Base-by-base conservation (phyloP, 2,329 filamentous ascomycete genomes). In the Emergomyces africanus region DNA sequence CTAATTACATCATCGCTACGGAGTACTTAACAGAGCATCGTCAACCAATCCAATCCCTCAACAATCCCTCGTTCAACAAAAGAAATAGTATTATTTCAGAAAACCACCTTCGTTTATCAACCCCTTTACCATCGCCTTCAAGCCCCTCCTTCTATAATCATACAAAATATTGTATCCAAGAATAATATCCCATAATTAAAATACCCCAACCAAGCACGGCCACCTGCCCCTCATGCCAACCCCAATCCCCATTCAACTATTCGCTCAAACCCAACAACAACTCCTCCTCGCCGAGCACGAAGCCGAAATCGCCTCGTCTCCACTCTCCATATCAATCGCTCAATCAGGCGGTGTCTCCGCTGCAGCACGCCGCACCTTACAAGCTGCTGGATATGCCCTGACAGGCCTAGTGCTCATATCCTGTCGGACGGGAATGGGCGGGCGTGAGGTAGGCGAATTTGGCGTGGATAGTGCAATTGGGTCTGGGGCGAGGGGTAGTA, bases 401-500 rank as follows among this genome's bases (percentile, higher is more conserved):
- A 75, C 71, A 1, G 73, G 73, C 0, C 82, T 97, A 9, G 76
- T 82, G 37, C 77, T 95, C 39, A 78, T 81, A 12, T 86, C 87
- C 20, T 88, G 88, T 69, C 86, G 91, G 35, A 99, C 94, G 0
- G 94, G 94, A 0, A 79, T 96, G 42, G 94, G 91, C 18, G 94
- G 94, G n/a, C 88, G 90, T 64, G 90, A 89, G 0, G 87, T 99
- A 1, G 77, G 96, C 3, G 91, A 96, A 71, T 83, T 99, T 5
- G 77, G 76, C 1, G 72, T 75, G 1, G 92, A 96, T 67, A 75
- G 82, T n/a, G 88, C 90, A 0, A 81, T 86, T 1, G 51, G 55
- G 18, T 44, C 42, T 53, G 53, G 55, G 18, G 28, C 37, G 20
- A 44, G 46, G 55, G 35, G 30, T 14, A 54, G 28, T 18, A 63